Conservation (phyloP, 108 stramenopile genomes). For the Fragilaria radians region DNA sequence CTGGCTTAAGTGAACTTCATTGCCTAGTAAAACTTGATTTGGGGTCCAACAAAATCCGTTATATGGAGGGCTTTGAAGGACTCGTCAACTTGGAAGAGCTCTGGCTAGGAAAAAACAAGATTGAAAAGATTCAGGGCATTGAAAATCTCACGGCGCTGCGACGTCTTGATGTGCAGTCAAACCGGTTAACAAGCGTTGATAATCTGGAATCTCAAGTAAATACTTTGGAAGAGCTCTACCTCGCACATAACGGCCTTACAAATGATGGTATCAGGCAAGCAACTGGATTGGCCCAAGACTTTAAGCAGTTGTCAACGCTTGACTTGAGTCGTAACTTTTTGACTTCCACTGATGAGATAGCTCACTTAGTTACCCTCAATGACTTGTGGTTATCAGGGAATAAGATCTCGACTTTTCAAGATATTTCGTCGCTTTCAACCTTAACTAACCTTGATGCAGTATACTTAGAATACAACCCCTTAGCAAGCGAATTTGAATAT, state of each 20-base stretch:
- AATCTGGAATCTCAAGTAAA: constrained; percentile 55
- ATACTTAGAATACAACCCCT: constrained; percentile 96
- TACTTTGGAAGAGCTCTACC: constrained; percentile 92
- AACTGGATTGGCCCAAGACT: constrained; percentile 50
- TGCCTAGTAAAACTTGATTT: constrained; percentile 85
- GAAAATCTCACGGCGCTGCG: constrained; percentile 69
- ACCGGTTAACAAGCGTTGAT: constrained; percentile 81
- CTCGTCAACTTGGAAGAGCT: constrained; percentile 74
- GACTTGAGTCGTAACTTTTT: constrained; percentile 84
- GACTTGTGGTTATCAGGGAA: constrained; percentile 98
- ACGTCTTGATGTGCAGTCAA: constrained; percentile 81
- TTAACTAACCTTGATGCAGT: constrained; percentile 68
- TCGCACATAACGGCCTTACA: constrained; percentile 93
- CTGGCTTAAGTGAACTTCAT: constrained; percentile 64
- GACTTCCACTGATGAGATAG: constrained; percentile 55
- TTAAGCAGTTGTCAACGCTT: constrained; percentile 49
- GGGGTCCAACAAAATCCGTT: constrained; percentile 93
- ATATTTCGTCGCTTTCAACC: constrained; percentile 47
- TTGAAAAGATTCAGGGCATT: constrained; percentile 73
- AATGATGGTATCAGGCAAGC: constrained; percentile 49
- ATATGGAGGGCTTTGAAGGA: constrained; percentile 65
- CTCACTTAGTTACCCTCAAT: constrained; percentile 62
- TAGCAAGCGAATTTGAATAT: constrained; percentile 85
- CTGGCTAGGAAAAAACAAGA: constrained; percentile 91
- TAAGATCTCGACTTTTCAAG: constrained; percentile 78